phyloP scores from a whole-genome alignment of 768 basidiomycete species.

The Omphalotus guepiniiformis region DNA sequence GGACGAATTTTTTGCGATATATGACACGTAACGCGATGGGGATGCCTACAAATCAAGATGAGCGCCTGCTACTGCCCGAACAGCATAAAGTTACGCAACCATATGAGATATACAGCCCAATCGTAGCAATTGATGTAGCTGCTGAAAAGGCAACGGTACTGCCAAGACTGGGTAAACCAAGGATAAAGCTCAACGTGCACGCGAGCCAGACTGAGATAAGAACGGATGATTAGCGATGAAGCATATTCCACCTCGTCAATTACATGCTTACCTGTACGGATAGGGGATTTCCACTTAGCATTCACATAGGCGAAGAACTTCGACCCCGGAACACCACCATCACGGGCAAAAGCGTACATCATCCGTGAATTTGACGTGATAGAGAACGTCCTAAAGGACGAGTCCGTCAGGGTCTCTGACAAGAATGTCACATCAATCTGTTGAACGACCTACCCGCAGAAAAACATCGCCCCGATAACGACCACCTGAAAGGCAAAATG shows the following conservation, averaged over 20 bases:
- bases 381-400: slow-evolving; percentile 61
- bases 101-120: slow-evolving; percentile 75
- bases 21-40: slow-evolving; percentile 67
- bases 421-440: too few relatives aligned
- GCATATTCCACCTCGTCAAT: background rate
- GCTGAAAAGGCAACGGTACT: slow-evolving; percentile 66
- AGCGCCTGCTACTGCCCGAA: background rate
- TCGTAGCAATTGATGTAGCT: slow-evolving; percentile 62
- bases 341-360: slow-evolving; percentile 80
- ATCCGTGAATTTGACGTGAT: slow-evolving; percentile 76
- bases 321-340: slow-evolving; percentile 68
- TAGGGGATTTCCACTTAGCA: slow-evolving; percentile 53
- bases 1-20: slow-evolving; percentile 53
- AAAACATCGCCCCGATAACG: slow-evolving; percentile 69
- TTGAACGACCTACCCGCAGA: slow-evolving; percentile 52
- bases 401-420: too few relatives aligned
- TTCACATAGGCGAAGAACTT: slow-evolving; percentile 64
- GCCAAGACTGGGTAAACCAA: slow-evolving; percentile 71
- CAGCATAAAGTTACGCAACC: slow-evolving; percentile 29
- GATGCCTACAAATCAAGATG: slow-evolving; percentile 35
- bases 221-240: background rate
- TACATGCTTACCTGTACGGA: slow-evolving; percentile 54
- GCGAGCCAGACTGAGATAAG: slow-evolving; percentile 65
- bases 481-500: slow-evolving; percentile 49
- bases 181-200: slow-evolving; percentile 68